phyloP scores from a whole-genome alignment of 495 filamentous ascomycete species.

The Aspergillus affinis region DNA sequence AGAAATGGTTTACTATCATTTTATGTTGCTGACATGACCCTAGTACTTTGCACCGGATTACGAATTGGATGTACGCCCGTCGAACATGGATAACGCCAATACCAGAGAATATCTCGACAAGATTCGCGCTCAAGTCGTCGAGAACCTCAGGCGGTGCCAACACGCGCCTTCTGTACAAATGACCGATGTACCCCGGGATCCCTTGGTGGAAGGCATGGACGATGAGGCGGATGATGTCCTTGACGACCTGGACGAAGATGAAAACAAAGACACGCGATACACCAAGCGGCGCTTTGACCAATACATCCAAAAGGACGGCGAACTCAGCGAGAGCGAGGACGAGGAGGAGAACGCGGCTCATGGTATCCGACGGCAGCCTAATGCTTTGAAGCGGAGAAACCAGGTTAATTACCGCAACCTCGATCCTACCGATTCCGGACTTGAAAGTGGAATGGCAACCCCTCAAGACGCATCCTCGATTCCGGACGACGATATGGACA shows the following conservation, averaged over 20 bases:
- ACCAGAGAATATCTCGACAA: conserved; percentile 92
- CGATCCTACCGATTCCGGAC: conserved; percentile 62
- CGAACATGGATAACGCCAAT: conserved; percentile 99
- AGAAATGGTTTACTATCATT: not conserved
- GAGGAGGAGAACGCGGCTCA: conserved; percentile 77
- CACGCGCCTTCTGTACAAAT: conserved; percentile 93
- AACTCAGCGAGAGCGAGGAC: conserved; percentile 82
- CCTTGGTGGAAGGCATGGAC: conserved; percentile 62
- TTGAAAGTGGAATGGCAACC: conserved; percentile 61
- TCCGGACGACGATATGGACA: conserved; percentile 49
- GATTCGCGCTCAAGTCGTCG: conserved; percentile 87
- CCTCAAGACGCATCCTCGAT: conserved; percentile 50
- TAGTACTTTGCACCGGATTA: conserved; percentile 98
- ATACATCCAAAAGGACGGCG: conserved; percentile 68
- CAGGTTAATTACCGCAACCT: conserved; percentile 72
- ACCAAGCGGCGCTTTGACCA: conserved; percentile 85
- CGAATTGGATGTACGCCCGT: conserved; percentile 88
- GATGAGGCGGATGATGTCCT: conserved; percentile 88
- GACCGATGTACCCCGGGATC: conserved; percentile 84
- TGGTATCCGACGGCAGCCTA: conserved; percentile 65
- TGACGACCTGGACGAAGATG: conserved; percentile 86
- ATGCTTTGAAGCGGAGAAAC: conserved; percentile 57
- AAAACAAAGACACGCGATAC: conserved; percentile 80
- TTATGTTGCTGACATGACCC: conserved; percentile 15
- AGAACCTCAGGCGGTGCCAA: conserved; percentile 86